Evolutionary conservation across 306 rosid species (phyloP).

Genomic region (Cucumis cinereus): DNA sequence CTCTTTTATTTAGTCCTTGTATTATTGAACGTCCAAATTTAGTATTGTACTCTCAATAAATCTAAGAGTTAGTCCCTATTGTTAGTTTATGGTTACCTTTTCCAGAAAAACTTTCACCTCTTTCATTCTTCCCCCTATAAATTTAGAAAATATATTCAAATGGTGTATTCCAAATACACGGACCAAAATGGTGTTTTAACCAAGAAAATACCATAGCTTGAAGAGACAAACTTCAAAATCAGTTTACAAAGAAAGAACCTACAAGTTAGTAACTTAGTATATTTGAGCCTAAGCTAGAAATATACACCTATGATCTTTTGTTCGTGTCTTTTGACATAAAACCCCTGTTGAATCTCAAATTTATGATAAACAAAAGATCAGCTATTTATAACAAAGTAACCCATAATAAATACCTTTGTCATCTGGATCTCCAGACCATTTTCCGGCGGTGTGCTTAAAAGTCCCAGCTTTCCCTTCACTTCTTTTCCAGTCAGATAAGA

Average conservation of each 20-base stretch:
- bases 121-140: neutral
- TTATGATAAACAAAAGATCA: neutral
- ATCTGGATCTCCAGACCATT: conserved; percentile 86
- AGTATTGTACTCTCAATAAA: too few relatives aligned
- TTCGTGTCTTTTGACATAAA: neutral
- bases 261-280: neutral
- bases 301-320: neutral
- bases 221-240: neutral
- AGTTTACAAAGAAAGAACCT: neutral
- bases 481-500: conserved; percentile 75
- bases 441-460: conserved; percentile 75
- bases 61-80: too few relatives aligned
- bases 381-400: neutral
- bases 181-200: neutral
- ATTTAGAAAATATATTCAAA: too few relatives aligned
- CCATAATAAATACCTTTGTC: conserved; percentile 51
- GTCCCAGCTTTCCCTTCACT: conserved; percentile 88
- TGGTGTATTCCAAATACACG: neutral
- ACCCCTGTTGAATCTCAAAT: neutral
- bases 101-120: neutral
- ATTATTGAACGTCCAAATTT: too few relatives aligned
- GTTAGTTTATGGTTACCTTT: neutral
- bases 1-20: too few relatives aligned
- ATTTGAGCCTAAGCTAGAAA: neutral
- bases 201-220: neutral